Evolutionary conservation across 2,329 filamentous ascomycete genomes (phyloP), one percentile per base, ranked within the genome.

Genomic region (Rugonectria rugulosa): DNA sequence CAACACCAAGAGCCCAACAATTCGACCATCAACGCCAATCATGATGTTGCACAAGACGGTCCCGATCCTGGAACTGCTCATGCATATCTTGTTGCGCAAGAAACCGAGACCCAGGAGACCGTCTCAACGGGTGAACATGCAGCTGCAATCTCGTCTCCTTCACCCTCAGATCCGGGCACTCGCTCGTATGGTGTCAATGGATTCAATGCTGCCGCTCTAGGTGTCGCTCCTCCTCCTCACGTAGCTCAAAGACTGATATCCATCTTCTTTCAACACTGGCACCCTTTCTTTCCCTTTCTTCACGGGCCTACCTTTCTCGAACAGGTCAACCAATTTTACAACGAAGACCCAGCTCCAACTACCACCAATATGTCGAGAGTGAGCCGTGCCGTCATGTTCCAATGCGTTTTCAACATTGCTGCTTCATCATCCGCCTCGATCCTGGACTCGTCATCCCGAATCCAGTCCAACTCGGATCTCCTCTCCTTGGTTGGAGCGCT

Each of bases 321-420:
- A 26, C 71, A 76, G 12, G 72, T 82, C 60, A 73, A 80, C 32
- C 60, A 63, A 10, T 69, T 80, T 34, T 80, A 81, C 15, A 41
- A 15, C 10, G 15, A 27, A 5, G n/a, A 27, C n/a, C n/a, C 9
- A 24, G 15, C 20, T 19, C 3, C 43, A 26, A 7, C 45, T 36
- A 17, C 15, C 10, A 12, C 31, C 4, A 31, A 68, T 21, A 38
- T 54, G 20, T 45, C 53, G 29, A 65, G 68, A 43, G 49, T 73
- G 4, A 68, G 70, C 34, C 72, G 70, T 34, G 63, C 72, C 6
- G 62, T 78, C 26, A 78, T 75, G 3, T 76, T 81, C 34, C 79
- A 81, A 59, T 79, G 80, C 47, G 72, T 82, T n/a, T 80, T 82
- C 61, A 80, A 79, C 45, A 73, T 82, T 14, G 79, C 78, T 8